Evolutionary conservation across 179 eudicot genomes (phyloP).

Genomic region (Gypsophila paniculata): DNA sequence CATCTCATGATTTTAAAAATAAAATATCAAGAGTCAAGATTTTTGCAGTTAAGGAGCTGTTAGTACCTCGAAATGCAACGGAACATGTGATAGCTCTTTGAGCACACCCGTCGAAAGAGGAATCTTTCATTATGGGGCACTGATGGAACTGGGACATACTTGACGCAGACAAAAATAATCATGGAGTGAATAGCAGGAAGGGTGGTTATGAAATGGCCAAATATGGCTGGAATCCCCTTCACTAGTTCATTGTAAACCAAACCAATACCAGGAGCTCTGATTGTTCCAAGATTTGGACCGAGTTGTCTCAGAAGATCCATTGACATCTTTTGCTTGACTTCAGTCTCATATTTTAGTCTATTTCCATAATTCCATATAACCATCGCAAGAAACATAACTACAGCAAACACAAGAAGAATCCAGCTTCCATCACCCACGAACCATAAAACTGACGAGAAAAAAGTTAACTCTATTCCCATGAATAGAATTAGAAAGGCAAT

Average conservation of each 20-base stretch:
- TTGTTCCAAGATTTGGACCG: slow-evolving; percentile 87
- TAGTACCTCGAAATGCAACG: slow-evolving; percentile 94
- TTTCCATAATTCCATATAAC: slow-evolving; percentile 94
- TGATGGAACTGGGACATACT: slow-evolving; percentile 85
- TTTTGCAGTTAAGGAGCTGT: neutral
- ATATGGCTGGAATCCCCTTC: slow-evolving; percentile 87
- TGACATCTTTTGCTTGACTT: slow-evolving; percentile 83
- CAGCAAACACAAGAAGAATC: slow-evolving; percentile 77
- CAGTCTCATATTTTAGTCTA: slow-evolving; percentile 90
- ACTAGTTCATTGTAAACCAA: slow-evolving; percentile 92
- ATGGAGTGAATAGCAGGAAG: slow-evolving; percentile 98
- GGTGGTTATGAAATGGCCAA: slow-evolving; percentile 86
- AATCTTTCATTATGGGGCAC: slow-evolving; percentile 93
- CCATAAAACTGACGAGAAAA: slow-evolving; percentile 82
- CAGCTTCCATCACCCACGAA: slow-evolving; percentile 92
- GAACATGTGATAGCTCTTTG: slow-evolving; percentile 85
- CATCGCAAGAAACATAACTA: slow-evolving; percentile 74
- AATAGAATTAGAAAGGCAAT: slow-evolving; percentile 63
- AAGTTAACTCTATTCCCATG: slow-evolving; percentile 79
- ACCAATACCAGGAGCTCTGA: slow-evolving; percentile 96
- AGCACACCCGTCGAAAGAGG: slow-evolving; percentile 89
- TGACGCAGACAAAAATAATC: slow-evolving; percentile 92
- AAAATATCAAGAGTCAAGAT: neutral
- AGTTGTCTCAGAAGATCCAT: slow-evolving; percentile 75
- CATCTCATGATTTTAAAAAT: neutral